phyloP scores from a whole-genome alignment of 305 asterid genomes.

The Rubia tinctorum region DNA sequence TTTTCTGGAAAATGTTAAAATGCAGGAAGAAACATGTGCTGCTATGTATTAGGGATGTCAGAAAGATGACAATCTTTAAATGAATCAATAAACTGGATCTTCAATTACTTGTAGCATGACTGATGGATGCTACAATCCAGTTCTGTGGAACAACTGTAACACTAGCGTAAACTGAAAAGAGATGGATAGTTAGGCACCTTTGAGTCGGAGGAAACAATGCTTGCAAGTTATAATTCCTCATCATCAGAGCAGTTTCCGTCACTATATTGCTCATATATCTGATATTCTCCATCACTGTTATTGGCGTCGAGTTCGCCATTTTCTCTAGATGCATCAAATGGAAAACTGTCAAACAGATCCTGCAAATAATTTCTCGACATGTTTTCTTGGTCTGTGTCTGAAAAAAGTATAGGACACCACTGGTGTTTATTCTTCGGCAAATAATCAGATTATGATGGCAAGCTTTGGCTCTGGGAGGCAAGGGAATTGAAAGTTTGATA shows the following conservation, averaged over 20 bases:
- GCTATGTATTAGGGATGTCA: neutral
- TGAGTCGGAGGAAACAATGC: neutral
- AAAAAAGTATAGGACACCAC: constrained; percentile 34
- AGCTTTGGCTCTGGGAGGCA: neutral
- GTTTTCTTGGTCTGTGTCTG: constrained; percentile 58
- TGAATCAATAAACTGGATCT: neutral
- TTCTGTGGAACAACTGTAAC: neutral
- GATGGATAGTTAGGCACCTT: neutral
- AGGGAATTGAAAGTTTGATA: neutral
- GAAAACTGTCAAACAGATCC: constrained; percentile 81
- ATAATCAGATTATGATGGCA: neutral
- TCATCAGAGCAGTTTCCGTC: constrained; percentile 59
- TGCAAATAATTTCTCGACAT: constrained; percentile 72
- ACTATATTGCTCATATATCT: constrained; percentile 71
- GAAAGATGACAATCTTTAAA: neutral
- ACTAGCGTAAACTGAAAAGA: neutral
- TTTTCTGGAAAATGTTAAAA: neutral
- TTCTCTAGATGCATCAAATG: constrained; percentile 40
- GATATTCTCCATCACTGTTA: constrained; percentile 52
- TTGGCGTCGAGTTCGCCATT: constrained; percentile 39
- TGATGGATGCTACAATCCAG: neutral
- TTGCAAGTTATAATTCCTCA: constrained; percentile 38
- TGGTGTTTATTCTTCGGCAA: constrained; percentile 4
- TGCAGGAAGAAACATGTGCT: neutral
- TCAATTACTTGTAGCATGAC: neutral